Evolutionary conservation across 2,329 filamentous ascomycete genomes (phyloP).

Genomic region (Orbilia ellipsospora): DNA sequence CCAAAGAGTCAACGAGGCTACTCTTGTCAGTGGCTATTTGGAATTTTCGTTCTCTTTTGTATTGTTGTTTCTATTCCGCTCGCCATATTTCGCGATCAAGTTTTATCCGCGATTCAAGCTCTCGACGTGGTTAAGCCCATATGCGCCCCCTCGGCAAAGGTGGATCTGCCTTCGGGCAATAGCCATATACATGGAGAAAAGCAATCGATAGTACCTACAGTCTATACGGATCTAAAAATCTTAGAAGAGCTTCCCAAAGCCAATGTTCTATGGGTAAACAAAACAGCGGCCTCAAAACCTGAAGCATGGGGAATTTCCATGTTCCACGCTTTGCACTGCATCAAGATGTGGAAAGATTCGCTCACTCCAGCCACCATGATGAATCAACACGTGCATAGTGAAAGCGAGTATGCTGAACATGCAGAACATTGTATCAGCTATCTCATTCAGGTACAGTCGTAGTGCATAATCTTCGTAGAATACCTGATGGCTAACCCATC

Average conservation of each 20-base stretch:
- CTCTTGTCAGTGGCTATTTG: conserved; percentile 24
- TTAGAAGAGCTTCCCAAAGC: conserved; percentile 22
- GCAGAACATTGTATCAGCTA: conserved; percentile 27
- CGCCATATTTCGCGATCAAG: conserved; percentile 26
- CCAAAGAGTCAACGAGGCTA: conserved; percentile 22
- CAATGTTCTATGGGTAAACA: conserved; percentile 26
- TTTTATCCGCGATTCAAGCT: conserved; percentile 16
- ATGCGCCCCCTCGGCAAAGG: neutral
- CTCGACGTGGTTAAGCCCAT: conserved; percentile 8
- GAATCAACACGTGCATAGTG: conserved; percentile 30
- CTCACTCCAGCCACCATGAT: conserved; percentile 25
- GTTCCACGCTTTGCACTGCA: conserved; percentile 28
- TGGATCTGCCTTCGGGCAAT: neutral
- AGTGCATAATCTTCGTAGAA: neutral
- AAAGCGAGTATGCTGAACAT: conserved; percentile 27
- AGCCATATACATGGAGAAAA: conserved; percentile 1
- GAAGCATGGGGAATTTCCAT: conserved; percentile 29
- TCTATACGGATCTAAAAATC: conserved; percentile 22
- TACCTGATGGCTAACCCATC: conserved; percentile 2
- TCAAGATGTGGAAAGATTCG: conserved; percentile 33
- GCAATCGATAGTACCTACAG: conserved; percentile 3
- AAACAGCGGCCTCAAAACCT: conserved; percentile 9
- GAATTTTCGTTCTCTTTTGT: conserved; percentile 13
- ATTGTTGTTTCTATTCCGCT: conserved; percentile 17
- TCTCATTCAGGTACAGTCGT: conserved; percentile 18